Evolutionary conservation across 2,329 filamentous ascomycete genomes (phyloP), one percentile per base, ranked within the genome.

Genomic region (Aspergillus glaucus): DNA sequence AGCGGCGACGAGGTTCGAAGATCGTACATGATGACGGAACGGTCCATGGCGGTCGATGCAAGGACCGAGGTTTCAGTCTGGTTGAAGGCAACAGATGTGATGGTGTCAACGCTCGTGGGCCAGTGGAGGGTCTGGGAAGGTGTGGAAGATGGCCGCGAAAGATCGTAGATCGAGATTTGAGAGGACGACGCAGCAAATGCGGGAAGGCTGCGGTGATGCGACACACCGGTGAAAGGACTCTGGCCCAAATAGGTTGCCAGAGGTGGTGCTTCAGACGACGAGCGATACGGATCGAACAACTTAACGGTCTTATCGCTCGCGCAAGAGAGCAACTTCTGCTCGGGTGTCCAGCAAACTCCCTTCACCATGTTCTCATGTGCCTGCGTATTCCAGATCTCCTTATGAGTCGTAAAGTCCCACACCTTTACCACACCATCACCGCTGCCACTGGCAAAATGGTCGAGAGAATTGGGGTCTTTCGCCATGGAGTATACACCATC

Each of bases 321-420:
- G 65, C 91, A 96, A 1, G 88, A 92, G 43, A 97, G 74, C 12
- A 97, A 76, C 65, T 90, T 92, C 63, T 85, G 81, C 59, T 95
- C 88, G 41, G 82, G 79, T 3, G 90, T 95, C 87, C 92, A 98
- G 59, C 85, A 86, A 65, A 96, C 78, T 12, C 87, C 87, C 75
- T 95, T 95, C 58, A 97, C 88, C 41, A 96, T 85, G 59, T 95
- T 95, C 60, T 95, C 88, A 66, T 98, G 94, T 21, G 90, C 92
- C 54, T 86, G 82, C 3, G 80, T 79, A 60, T 87, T 79, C 85
- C 87, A 92, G 43, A 85, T 78, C 64, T 93, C 86, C 24, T 86
- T 82, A 49, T 81, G 76, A 53, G 77, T 85, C 7, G 84, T 80
- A 58, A 93, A 73, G 69, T 94, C 86, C 90, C 90, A 95, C 30